Base-by-base conservation (phyloP, 495 filamentous ascomycete genomes). In the Mytilinidion resinicola region DNA sequence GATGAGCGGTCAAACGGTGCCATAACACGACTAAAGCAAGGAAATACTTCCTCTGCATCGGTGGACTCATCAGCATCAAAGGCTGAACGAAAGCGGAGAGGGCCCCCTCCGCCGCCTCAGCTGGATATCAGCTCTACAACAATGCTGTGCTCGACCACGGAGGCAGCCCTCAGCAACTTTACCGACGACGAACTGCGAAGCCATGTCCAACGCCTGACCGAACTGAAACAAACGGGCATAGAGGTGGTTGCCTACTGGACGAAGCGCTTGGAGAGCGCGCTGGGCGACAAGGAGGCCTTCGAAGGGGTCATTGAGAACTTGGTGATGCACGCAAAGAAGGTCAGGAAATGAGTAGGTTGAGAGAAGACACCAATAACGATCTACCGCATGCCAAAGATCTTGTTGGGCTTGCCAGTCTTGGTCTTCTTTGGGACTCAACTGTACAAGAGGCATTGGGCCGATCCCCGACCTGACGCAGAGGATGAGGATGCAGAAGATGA, bases 281-380 rank as follows among this genome's bases (percentile, higher is more conserved):
- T 95, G 54, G 84, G 87, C 30, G 92, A 99, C 62, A 88, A 95
- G 64, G 92, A 96, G 73, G 89, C 90, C 6, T 96, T 99, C 76
- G 93, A 99, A 67, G 89, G 88, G 0, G 93, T 99, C 9, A 96
- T 99, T 78, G 95, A 96, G 74, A 96, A 96, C 69, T 74, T 99
- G 57, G 93, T 99, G 43, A 93, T 87, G 72, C 93, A 96, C 76
- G 93, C 95, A 9, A 79, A 90, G 73, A 89, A 91, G 69, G 85
- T 89, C 48, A 78, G 93, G 68, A 93, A 91, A 53, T 53, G 25
- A 43, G 9, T 2, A 17, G 21, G 15, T 17, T n/a, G 21, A 12
- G 47, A 19, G 3, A 4, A 21, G n/a, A 17, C 21, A 3, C n/a
- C n/a, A n/a, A n/a, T n/a, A n/a, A n/a, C n/a, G n/a, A n/a, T n/a